phyloP scores from a whole-genome alignment of 164 flowering plant species.

The Berberis thunbergii region DNA sequence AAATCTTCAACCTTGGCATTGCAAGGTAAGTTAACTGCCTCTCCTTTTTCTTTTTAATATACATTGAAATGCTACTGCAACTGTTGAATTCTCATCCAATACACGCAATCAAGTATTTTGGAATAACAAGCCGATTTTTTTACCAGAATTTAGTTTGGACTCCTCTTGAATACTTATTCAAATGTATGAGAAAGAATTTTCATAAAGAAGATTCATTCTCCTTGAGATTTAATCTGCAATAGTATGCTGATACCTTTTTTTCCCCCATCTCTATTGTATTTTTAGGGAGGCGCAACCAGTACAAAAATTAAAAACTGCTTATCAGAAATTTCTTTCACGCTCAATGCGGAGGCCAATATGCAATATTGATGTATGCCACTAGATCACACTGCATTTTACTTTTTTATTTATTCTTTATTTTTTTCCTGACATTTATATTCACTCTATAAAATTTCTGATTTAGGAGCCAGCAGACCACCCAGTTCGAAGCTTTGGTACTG shows the following conservation, averaged over 20 bases:
- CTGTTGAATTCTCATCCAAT: too few species aligned
- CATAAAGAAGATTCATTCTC: too few species aligned
- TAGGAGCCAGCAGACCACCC: slow-evolving; percentile 47
- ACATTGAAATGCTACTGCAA: not conserved
- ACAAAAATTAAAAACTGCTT: slow-evolving; percentile 60
- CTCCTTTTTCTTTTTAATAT: not conserved
- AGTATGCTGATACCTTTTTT: too few species aligned
- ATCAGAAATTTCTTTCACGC: slow-evolving; percentile 58
- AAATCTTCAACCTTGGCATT: slow-evolving; percentile 61
- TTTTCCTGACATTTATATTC: slow-evolving; percentile 1
- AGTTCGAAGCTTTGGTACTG: slow-evolving; percentile 76
- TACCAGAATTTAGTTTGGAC: too few species aligned
- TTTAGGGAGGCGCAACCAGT: slow-evolving; percentile 70
- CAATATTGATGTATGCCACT: slow-evolving; percentile 38
- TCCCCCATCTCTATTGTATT: not conserved
- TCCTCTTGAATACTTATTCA: too few species aligned
- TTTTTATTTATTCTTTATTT: not conserved
- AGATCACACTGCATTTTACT: not conserved
- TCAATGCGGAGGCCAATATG: slow-evolving; percentile 44
- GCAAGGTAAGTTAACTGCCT: slow-evolving; percentile 38
- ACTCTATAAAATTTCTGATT: slow-evolving; percentile 15
- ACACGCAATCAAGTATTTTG: too few species aligned
- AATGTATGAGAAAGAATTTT: too few species aligned
- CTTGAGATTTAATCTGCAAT: too few species aligned
- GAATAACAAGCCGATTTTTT: too few species aligned